These are phyloP conservation scores for Hypoxylon sp. DNA, from an alignment of 2,329 filamentous ascomycete genomes.

Conservation along the genomic window DNA sequence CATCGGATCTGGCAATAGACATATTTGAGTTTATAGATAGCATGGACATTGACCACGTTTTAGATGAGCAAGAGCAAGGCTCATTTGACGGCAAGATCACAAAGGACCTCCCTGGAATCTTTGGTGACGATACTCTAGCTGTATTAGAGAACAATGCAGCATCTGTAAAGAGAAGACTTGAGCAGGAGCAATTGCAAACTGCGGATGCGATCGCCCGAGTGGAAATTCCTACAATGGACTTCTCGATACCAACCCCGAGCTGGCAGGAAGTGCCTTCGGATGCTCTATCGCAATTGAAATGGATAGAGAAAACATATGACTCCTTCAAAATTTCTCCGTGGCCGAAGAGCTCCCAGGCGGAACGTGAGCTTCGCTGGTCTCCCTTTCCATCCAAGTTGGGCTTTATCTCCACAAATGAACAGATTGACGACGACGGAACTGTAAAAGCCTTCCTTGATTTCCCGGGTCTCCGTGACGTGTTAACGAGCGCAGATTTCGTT, in stretches of 20 bases:
- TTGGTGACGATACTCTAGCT: conserved; percentile 38
- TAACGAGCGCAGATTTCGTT: conserved; percentile 49
- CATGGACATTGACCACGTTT: conserved; percentile 42
- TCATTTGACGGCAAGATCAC: neutral
- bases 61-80: conserved; percentile 12
- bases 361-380: conserved; percentile 50
- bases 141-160: conserved; percentile 40
- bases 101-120: conserved; percentile 15
- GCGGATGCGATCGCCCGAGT: conserved; percentile 50
- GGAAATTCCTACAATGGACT: conserved; percentile 51
- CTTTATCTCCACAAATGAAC: conserved; percentile 43
- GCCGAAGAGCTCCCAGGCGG: conserved; percentile 33
- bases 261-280: conserved; percentile 45
- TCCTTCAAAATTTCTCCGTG: conserved; percentile 37
- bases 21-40: conserved; percentile 30
- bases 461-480: conserved; percentile 27
- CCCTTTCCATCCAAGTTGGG: conserved; percentile 47
- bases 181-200: conserved; percentile 51
- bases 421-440: conserved; percentile 36
- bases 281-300: conserved; percentile 40
- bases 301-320: conserved; percentile 27
- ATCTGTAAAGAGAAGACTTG: conserved; percentile 40
- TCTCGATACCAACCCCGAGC: conserved; percentile 47
- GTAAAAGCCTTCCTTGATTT: conserved; percentile 19
- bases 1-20: conserved; percentile 24